phyloP scores from a whole-genome alignment of 2,329 filamentous ascomycete genomes.

The Fusarium veterinarium region DNA sequence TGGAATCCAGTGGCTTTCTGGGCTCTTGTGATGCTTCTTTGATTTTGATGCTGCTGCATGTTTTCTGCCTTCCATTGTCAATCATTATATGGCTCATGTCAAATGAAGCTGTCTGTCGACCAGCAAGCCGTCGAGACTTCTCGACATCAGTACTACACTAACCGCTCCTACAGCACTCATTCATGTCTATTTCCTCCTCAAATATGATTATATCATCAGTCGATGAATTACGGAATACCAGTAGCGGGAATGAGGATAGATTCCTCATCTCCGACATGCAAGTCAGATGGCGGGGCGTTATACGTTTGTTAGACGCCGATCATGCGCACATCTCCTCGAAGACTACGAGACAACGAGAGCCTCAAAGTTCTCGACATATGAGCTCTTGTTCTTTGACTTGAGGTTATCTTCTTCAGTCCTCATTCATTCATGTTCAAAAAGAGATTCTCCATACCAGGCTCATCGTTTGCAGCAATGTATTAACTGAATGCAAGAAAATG shows the following conservation, averaged over 20 bases:
- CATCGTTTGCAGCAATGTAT: constrained; percentile 1
- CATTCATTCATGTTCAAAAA: not conserved
- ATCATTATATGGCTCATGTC: not conserved
- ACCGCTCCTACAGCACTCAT: not conserved
- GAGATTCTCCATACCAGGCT: not conserved
- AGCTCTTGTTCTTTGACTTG: not conserved
- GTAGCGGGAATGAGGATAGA: constrained; percentile 6
- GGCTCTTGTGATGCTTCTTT: not conserved
- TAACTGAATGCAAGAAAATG: constrained; percentile 3
- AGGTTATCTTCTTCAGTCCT: not conserved
- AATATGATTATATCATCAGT: not conserved
- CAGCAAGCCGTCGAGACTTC: not conserved
- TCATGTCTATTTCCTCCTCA: not conserved
- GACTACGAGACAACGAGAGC: not conserved
- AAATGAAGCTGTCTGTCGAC: not conserved
- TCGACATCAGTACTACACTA: not conserved
- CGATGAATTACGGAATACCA: not conserved
- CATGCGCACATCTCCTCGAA: not conserved
- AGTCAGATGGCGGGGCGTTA: constrained; percentile 14
- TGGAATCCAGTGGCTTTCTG: constrained; percentile 17
- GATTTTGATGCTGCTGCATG: not conserved
- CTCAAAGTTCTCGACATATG: not conserved
- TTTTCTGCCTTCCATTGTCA: not conserved
- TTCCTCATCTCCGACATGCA: constrained; percentile 10
- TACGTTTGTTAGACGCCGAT: constrained; percentile 21